Base-by-base conservation (phyloP, 116 monocot species). In the Cymodocea nodosa region DNA sequence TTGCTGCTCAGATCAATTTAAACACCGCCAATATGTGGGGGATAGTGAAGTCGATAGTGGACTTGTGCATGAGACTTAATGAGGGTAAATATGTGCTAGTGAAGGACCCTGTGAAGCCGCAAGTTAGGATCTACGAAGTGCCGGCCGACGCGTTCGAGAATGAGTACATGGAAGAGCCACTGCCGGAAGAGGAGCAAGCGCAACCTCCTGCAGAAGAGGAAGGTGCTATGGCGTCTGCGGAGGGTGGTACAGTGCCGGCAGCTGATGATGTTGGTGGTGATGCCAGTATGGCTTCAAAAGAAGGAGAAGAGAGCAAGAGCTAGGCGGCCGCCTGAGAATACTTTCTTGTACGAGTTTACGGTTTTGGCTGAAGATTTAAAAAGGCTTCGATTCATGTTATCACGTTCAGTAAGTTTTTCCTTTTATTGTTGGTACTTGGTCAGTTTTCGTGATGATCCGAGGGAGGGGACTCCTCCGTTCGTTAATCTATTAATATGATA, bases 81-180 rank as follows among this genome's bases (percentile, higher is more conserved):
- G 94, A 94, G 67, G 97, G 95, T 22, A 97, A 97, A 72, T 97
- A 88, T 76, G 97, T 97, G 52, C 78, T 97, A 17, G 97, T 97
- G 17, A 97, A 97, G 80, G 97, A 97, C 40, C 97, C 97, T 0
- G 68, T 69, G 24, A 97, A 97, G 85, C 91, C 92, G 1, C 97
- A 97, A 72, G 82, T 97, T 37, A 85, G 97, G 72, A 88, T 97
- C 35, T 97, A 97, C 71, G 91, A 91, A 76, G 97, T 97, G 35
- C 92, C 97, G 0, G 56, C 80, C 1, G 97, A 97, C 77, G 87
- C 97, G 6, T 97, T 97, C 74, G 97, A 97, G 84, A 97, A 97
- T 62, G 97, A 97, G 52, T 97, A 97, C 60, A 80, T 91, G 71
- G 97, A 97, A 67, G 97, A 97, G 84, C 97, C 97, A 15, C 73